Percentiles rank a stretch among this genome's conserved stretches.
phyloP scores from a whole-genome alignment of 225 moss, liverwort and hornwort genomes.

The Antitrichia curtipendula region DNA sequence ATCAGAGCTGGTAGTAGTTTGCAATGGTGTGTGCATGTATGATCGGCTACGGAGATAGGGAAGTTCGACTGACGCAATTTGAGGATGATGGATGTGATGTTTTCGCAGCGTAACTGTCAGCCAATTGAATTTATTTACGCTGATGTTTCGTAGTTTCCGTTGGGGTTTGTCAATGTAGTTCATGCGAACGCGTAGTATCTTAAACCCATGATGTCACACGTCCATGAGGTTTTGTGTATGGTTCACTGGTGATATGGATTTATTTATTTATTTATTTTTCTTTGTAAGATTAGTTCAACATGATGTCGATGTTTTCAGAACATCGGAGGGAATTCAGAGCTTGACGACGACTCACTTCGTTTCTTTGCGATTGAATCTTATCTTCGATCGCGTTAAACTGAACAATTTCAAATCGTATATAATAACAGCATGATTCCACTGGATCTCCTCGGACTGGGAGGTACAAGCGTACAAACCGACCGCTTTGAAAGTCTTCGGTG shows the following conservation, averaged over 20 bases:
- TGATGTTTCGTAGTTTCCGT: not conserved
- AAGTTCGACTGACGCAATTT: not conserved
- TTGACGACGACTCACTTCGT: not conserved
- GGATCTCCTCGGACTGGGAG: not conserved
- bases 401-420: not conserved
- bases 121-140: not conserved
- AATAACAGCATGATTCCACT: not conserved
- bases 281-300: not conserved
- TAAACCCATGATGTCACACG: not conserved
- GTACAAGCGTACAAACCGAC: not conserved
- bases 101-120: not conserved
- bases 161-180: not conserved
- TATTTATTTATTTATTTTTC: not conserved
- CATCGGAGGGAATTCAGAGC: not conserved
- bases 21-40: not conserved
- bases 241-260: not conserved
- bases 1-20: not conserved
- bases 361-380: not conserved
- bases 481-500: not conserved
- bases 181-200: not conserved
- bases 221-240: not conserved
- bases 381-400: not conserved
- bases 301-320: not conserved
- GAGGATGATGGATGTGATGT: not conserved
- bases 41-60: not conserved